Percentiles rank a stretch among this genome's conserved stretches.
These are phyloP conservation scores for Beauveria varroae DNA, from an alignment of 2,329 filamentous ascomycete genomes.

Conservation along the genomic window DNA sequence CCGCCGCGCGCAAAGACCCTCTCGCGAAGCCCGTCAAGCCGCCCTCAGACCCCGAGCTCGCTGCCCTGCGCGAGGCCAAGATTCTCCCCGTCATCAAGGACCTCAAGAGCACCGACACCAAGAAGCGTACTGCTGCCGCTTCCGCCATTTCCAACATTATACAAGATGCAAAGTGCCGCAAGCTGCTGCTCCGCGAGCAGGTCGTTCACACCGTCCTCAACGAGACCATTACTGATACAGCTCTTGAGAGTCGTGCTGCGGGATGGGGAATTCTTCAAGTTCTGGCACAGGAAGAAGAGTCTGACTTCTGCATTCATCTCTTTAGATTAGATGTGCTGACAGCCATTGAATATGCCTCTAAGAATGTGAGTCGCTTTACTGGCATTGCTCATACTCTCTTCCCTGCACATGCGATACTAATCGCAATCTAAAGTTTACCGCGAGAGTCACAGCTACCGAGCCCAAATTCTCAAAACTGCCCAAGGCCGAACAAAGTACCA, in stretches of 20 bases:
- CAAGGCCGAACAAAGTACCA: constrained; percentile 44
- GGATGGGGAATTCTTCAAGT: constrained; percentile 61
- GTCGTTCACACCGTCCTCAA: constrained; percentile 56
- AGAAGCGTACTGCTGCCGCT: constrained; percentile 52
- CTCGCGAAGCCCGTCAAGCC: constrained; percentile 52
- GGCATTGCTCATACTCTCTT: background rate
- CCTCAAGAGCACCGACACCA: constrained; percentile 50
- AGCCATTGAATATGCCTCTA: constrained; percentile 49
- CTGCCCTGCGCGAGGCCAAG: constrained; percentile 53
- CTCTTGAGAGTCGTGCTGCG: constrained; percentile 54
- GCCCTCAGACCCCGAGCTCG: constrained; percentile 55
- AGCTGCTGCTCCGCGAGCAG: constrained; percentile 58
- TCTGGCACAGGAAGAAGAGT: constrained; percentile 55
- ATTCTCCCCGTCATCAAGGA: constrained; percentile 57
- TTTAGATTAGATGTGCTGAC: constrained; percentile 55
- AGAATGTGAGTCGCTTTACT: constrained; percentile 34
- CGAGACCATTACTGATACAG: constrained; percentile 56
- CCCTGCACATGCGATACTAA: background rate
- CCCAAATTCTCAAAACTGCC: constrained; percentile 38
- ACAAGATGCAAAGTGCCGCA: constrained; percentile 53
- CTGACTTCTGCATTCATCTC: constrained; percentile 59
- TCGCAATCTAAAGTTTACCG: constrained; percentile 28
- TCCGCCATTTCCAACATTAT: constrained; percentile 54
- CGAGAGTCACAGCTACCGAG: constrained; percentile 34
- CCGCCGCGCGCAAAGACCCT: constrained; percentile 44